Base-by-base conservation (phyloP, 2,329 filamentous ascomycete genomes). In the Calonectria hawksworthii region DNA sequence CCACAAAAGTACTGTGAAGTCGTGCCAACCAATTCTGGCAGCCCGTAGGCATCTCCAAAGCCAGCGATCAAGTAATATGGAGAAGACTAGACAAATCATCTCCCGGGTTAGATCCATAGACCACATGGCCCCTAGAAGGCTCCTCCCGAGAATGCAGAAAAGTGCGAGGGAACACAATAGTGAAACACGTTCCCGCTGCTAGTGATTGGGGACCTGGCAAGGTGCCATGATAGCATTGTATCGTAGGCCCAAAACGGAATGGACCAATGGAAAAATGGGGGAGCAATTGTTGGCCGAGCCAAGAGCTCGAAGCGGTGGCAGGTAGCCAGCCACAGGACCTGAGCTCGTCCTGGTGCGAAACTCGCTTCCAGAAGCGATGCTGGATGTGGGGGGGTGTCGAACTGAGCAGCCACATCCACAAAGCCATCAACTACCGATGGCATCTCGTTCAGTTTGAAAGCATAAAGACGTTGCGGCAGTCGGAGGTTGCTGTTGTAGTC, bases 301-400 rank as follows among this genome's bases (percentile, higher is more conserved):
- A 44, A 38, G 34, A 41, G 28, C 38, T 75, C 38, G 69, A 50
- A 63, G 44, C 32, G 51, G 66, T 65, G 38, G 44, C 34, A 64
- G 56, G 68, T 63, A 47, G 54, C 56, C 32, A 44, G 50, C 36
- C 47, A 44, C 65, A 9, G 23, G 47, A 7, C 61, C 73, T 74
- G 77, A 76, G 54, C 64, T 70, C 74, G 74, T 78, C 74, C 78
- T 65, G 75, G 69, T 68, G 54, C 47, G 51, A 79, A 79, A 78
- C 74, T 66, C 70, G 74, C 66, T 75, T 70, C 70, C 61, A 59
- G 41, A 68, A 41, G 67, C 71, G 54, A 56, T 63, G 61, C 52
- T 64, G 65, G 56, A 65, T 52, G 68, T 68, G 64, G 67, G 66
- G 44, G 47, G 26, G 50, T 41, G 34, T 59, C 36, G 63, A 70